Percentiles rank a stretch among this genome's conserved stretches.
phyloP scores from a whole-genome alignment of 2,329 filamentous ascomycete species.

The Phyllosticta citriasiana region DNA sequence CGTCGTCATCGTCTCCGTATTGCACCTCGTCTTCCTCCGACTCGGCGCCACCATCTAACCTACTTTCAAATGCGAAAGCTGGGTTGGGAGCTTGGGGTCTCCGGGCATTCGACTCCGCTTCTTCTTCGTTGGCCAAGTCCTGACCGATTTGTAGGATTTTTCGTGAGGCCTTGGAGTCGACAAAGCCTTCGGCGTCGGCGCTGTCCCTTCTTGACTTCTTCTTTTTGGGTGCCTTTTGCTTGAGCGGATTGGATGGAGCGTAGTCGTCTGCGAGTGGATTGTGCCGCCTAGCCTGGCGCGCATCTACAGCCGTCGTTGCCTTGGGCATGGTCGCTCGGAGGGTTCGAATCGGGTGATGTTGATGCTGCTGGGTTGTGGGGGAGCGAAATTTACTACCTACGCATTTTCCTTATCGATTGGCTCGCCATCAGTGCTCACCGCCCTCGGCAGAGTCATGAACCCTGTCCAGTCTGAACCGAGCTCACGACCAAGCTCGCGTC shows the following conservation, averaged over 20 bases:
- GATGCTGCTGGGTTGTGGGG: background rate
- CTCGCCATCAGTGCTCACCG: background rate
- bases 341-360: background rate
- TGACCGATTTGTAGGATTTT: constrained; percentile 86
- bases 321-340: constrained; percentile 58
- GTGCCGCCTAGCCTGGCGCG: constrained; percentile 59
- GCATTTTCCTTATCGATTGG: background rate
- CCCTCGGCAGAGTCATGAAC: background rate
- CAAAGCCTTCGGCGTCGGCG: constrained; percentile 56
- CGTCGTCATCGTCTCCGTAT: constrained; percentile 41
- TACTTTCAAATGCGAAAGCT: constrained; percentile 71
- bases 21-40: constrained; percentile 40
- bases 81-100: constrained; percentile 41
- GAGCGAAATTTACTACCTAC: constrained; percentile 5
- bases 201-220: constrained; percentile 50
- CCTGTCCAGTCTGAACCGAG: background rate
- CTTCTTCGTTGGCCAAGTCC: constrained; percentile 77
- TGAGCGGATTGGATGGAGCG: constrained; percentile 59
- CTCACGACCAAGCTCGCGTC: background rate
- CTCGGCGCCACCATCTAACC: constrained; percentile 47
- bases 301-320: constrained; percentile 47
- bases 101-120: constrained; percentile 36
- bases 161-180: constrained; percentile 79
- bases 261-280: constrained; percentile 89
- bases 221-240: constrained; percentile 51